Conservation (phyloP, 106 monocot genomes). For the Platanthera guangdongensis region DNA sequence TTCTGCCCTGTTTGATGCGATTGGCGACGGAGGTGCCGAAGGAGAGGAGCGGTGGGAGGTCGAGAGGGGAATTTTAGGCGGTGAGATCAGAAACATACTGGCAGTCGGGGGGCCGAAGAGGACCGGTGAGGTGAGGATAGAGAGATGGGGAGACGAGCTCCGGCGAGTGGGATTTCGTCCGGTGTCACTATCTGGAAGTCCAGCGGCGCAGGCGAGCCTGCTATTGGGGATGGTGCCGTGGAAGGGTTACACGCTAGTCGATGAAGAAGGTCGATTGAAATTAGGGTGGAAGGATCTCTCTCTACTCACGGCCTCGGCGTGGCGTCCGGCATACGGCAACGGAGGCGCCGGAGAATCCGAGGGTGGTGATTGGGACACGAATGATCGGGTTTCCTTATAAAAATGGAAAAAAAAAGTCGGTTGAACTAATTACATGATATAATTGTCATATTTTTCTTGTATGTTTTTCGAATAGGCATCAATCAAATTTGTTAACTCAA, state of each 20-base stretch:
- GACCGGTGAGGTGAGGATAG: slow-evolving; percentile 62
- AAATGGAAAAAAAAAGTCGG: too few relatives aligned
- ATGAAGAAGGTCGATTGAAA: slow-evolving; percentile 68
- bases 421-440: too few relatives aligned
- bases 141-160: slow-evolving; percentile 66
- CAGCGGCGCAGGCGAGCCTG: slow-evolving; percentile 65
- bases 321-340: slow-evolving; percentile 18
- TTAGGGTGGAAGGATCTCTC: slow-evolving; percentile 89
- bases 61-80: slow-evolving; percentile 68
- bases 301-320: slow-evolving; percentile 75
- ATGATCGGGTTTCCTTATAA: background rate
- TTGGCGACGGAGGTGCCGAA: slow-evolving; percentile 41
- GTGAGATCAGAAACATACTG: slow-evolving; percentile 75
- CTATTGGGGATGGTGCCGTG: slow-evolving; percentile 76
- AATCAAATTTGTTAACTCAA: too few relatives aligned
- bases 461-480: too few relatives aligned
- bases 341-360: background rate
- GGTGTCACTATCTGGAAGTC: slow-evolving; percentile 60
- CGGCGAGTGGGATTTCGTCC: slow-evolving; percentile 38
- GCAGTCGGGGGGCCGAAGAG: slow-evolving; percentile 63
- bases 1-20: slow-evolving; percentile 62
- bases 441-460: too few relatives aligned
- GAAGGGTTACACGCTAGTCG: slow-evolving; percentile 69
- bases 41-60: slow-evolving; percentile 51
- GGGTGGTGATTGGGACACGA: background rate